Evolutionary conservation across 306 rosid species (phyloP).

Genomic region (Biancaea sappan): DNA sequence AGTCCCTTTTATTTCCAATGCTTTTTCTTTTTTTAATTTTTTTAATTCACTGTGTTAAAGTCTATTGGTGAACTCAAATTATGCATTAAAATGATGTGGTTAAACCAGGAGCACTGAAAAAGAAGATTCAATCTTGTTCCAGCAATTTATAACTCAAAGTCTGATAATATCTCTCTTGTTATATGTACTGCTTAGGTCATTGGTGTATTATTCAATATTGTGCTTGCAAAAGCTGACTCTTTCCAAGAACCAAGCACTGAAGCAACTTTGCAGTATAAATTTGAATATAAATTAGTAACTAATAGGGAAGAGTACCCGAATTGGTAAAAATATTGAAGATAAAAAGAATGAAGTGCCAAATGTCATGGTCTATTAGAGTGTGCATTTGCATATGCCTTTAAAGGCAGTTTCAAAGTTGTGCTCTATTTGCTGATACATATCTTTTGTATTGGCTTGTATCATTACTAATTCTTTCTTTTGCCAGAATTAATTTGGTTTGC

Average conservation of each 20-base stretch:
- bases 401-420: neutral
- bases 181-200: constrained; percentile 9
- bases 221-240: constrained; percentile 25
- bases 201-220: neutral
- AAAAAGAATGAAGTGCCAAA: neutral
- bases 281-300: neutral
- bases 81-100: constrained; percentile 9
- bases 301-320: neutral
- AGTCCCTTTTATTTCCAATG: neutral
- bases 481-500: neutral
- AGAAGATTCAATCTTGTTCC: constrained; percentile 13
- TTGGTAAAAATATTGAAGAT: constrained; percentile 4
- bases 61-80: neutral
- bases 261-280: neutral
- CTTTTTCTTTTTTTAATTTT: neutral
- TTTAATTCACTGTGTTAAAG: neutral
- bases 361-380: neutral
- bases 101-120: constrained; percentile 4
- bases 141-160: neutral
- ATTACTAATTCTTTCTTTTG: neutral
- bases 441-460: neutral
- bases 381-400: neutral
- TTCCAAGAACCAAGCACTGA: constrained; percentile 7
- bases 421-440: constrained; percentile 10
- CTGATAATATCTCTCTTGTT: constrained; percentile 2